phyloP scores from a whole-genome alignment of 1,139 yeast species.

The Hanseniaspora gamundiae region DNA sequence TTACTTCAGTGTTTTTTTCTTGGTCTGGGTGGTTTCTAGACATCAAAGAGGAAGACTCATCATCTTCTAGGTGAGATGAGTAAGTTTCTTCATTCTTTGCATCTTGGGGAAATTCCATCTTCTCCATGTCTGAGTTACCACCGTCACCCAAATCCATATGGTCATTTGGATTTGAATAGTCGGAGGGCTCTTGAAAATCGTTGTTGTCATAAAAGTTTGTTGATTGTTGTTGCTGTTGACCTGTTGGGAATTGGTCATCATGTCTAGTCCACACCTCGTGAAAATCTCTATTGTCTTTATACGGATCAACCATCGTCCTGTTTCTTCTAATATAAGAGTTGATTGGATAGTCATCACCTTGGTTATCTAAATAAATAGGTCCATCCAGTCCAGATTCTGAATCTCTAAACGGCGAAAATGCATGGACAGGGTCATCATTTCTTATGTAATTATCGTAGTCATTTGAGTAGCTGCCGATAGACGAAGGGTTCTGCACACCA shows the following conservation, averaged over 20 bases:
- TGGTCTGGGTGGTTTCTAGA: background rate
- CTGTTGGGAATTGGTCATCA: constrained; percentile 3
- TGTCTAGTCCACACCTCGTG: constrained; percentile 7
- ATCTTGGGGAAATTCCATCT: constrained; percentile 2
- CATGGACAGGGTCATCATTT: background rate
- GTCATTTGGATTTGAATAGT: background rate
- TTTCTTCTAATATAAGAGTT: constrained; percentile 23
- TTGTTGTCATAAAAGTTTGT: background rate
- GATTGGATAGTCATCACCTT: constrained; percentile 25
- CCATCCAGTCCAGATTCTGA: constrained; percentile 16
- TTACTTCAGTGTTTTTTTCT: constrained; percentile 8
- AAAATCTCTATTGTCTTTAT: constrained; percentile 9
- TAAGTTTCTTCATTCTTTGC: background rate
- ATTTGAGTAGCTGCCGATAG: background rate
- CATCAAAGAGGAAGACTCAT: background rate
- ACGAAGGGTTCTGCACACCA: background rate
- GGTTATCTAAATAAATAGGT: constrained; percentile 18
- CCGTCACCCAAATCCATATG: background rate
- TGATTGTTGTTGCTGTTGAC: background rate
- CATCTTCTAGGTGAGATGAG: background rate
- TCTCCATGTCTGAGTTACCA: background rate
- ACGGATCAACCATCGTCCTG: constrained; percentile 26
- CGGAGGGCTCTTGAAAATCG: background rate
- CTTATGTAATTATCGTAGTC: background rate
- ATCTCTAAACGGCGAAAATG: constrained; percentile 9